Evolutionary conservation across 805 yeast genomes (phyloP).

Genomic region (Yarrowia deformans): DNA sequence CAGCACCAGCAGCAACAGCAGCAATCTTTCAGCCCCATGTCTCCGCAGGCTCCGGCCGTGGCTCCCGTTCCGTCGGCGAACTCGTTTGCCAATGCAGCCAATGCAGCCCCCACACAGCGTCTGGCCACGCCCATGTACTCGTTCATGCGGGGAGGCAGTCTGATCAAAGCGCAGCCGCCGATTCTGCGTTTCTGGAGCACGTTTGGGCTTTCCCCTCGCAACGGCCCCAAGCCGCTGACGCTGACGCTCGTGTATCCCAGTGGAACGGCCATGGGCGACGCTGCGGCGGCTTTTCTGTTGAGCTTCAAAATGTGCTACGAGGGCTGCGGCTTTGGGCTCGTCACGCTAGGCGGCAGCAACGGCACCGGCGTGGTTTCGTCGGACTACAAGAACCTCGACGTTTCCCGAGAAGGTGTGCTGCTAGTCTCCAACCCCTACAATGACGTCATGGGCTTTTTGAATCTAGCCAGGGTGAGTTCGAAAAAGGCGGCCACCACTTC

Average conservation of each 20-base stretch:
- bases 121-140: slow-evolving; percentile 48
- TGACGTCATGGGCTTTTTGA: slow-evolving; percentile 2
- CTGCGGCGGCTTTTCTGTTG: slow-evolving; percentile 45
- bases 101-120: slow-evolving; percentile 17
- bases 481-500: no score
- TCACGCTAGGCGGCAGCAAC: slow-evolving; percentile 41
- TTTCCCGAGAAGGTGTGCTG: not conserved
- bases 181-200: slow-evolving; percentile 53
- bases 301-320: slow-evolving; percentile 49
- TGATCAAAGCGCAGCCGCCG: slow-evolving; percentile 50
- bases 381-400: slow-evolving; percentile 12
- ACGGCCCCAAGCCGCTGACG: slow-evolving; percentile 47
- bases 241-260: slow-evolving; percentile 48
- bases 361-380: not conserved
- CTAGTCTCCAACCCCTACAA: slow-evolving; percentile 14
- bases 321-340: slow-evolving; percentile 50
- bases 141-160: slow-evolving; percentile 46
- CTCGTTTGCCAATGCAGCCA: slow-evolving; percentile 19
- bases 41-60: slow-evolving; percentile 8
- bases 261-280: slow-evolving; percentile 44
- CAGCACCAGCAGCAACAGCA: slow-evolving; percentile 10
- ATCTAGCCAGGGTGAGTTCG: not conserved
- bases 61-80: slow-evolving; percentile 16
- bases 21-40: slow-evolving; percentile 16
- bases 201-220: slow-evolving; percentile 51